Percentiles rank a stretch among this genome's conserved stretches.
phyloP scores from a whole-genome alignment of 73 alveolate genomes.

The Paramecium sexaurelia region DNA sequence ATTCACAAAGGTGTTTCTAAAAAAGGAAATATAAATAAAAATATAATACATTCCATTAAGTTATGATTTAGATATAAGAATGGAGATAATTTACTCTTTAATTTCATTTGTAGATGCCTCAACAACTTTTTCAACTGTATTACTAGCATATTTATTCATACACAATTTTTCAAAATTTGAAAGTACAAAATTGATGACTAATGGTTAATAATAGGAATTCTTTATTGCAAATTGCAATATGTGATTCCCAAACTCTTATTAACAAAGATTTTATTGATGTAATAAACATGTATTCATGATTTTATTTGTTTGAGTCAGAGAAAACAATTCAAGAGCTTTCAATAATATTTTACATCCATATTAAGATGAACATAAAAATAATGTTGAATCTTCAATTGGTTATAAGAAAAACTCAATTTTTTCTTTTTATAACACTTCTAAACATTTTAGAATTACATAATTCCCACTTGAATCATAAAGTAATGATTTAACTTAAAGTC shows the following conservation, averaged over 20 bases:
- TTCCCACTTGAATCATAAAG: constrained; percentile 40
- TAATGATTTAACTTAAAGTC: not conserved
- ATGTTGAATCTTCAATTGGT: constrained; percentile 30
- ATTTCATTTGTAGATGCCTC: not conserved
- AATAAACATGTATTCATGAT: not conserved
- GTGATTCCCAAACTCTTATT: constrained; percentile 27
- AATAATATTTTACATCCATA: constrained; percentile 49
- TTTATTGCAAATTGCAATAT: constrained; percentile 1
- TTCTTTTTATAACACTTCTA: not conserved
- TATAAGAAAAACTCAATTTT: not conserved
- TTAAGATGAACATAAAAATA: constrained; percentile 2
- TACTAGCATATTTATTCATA: constrained; percentile 44
- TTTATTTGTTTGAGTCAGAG: not conserved
- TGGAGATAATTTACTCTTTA: not conserved
- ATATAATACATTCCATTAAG: not conserved
- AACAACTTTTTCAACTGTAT: constrained; percentile 41
- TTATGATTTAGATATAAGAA: not conserved
- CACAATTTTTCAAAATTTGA: not conserved
- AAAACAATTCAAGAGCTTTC: not conserved
- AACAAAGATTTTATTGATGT: not conserved
- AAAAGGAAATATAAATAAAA: not conserved
- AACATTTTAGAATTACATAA: constrained; percentile 10
- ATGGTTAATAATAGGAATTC: not conserved
- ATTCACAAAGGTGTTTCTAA: not conserved
- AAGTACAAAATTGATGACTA: not conserved